phyloP scores from a whole-genome alignment of 2,329 filamentous ascomycete species.

The Geosmithia morbida region DNA sequence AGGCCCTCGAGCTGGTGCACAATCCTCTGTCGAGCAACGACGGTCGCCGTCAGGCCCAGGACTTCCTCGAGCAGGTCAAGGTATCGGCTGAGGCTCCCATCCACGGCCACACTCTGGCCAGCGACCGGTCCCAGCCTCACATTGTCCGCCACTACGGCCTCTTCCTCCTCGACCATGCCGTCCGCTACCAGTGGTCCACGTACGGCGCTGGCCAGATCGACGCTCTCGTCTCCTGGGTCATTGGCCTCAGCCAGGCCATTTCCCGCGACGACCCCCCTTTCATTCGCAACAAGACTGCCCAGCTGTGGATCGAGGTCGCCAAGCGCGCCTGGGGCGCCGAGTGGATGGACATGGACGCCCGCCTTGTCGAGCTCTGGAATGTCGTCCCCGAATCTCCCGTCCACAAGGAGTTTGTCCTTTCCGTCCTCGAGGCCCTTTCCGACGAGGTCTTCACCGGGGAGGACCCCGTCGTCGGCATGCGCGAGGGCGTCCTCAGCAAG shows the following conservation, averaged over 20 bases:
- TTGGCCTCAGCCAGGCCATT: conserved; percentile 62
- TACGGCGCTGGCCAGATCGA: conserved; percentile 54
- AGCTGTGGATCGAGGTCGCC: conserved; percentile 88
- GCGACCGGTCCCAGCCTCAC: conserved; percentile 58
- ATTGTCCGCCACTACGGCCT: conserved; percentile 89
- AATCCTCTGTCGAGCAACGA: conserved; percentile 68
- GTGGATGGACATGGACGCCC: conserved; percentile 88
- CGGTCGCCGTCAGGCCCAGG: conserved; percentile 66
- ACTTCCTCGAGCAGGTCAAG: conserved; percentile 79
- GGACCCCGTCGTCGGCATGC: conserved; percentile 69
- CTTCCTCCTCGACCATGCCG: conserved; percentile 77
- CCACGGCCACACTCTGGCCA: conserved; percentile 73
- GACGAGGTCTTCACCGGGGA: conserved; percentile 91
- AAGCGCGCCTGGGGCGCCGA: conserved; percentile 87
- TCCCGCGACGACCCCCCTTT: conserved; percentile 63
- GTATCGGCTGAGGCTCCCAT: conserved; percentile 63
- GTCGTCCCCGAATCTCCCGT: conserved; percentile 40
- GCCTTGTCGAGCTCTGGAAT: conserved; percentile 75
- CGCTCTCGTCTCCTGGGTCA: conserved; percentile 60
- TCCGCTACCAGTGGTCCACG: conserved; percentile 71
- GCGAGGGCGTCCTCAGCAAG: conserved; percentile 73
- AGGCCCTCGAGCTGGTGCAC: conserved; percentile 81
- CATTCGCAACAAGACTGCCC: conserved; percentile 82
- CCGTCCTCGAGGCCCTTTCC: conserved; percentile 78
- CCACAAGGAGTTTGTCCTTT: conserved; percentile 75